Base-by-base conservation (phyloP, 2,329 filamentous ascomycete species). In the Trichoderma asperellum region DNA sequence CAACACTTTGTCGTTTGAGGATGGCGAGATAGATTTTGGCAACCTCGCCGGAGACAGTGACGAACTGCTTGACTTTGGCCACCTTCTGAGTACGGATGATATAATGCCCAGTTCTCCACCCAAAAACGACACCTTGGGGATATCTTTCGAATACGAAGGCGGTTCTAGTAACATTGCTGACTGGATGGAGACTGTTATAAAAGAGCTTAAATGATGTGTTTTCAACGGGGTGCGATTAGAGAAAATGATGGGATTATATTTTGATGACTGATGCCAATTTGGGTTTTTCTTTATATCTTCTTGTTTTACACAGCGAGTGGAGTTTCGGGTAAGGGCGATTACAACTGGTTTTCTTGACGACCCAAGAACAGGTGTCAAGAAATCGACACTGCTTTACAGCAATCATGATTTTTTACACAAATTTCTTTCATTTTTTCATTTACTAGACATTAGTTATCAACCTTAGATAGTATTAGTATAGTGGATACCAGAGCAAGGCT, bases 81-180 rank as follows among this genome's bases (percentile, higher is more conserved):
- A 78, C 35, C 79, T 86, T 35, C 77, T 88, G 24, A 81, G 81
- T 72, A 83, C 83, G 0, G 85, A 87, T 59, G 76, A 77, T 34
- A 74, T 79, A 11, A 81, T 86, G 79, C 81, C 83, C 6, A 86
- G 83, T 73, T 86, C 84, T 11, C 83, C 86, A 43, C 81, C 85
- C 12, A 76, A 75, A 66, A 72, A 74, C 18, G 72, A 69, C 5
- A 67, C 73, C 6, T 14, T 76, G 2, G 68, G 18, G 76, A 78
- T 70, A 74, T 79, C 53, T 79, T 79, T 80, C 65, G 76, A 79
- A 49, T 80, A 80, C 65, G 72, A 71, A 57, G 74, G 74, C 66
- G 73, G 75, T 10, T 69, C 74, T 43, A 75, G 72, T 68, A 70
- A 74, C 37, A 80, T 76, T 75, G 71, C 73, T 27, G 73, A 77